Percentiles rank a stretch among this genome's conserved stretches.
phyloP scores from a whole-genome alignment of 2,329 filamentous ascomycete genomes.

The Triangularia setosa region DNA sequence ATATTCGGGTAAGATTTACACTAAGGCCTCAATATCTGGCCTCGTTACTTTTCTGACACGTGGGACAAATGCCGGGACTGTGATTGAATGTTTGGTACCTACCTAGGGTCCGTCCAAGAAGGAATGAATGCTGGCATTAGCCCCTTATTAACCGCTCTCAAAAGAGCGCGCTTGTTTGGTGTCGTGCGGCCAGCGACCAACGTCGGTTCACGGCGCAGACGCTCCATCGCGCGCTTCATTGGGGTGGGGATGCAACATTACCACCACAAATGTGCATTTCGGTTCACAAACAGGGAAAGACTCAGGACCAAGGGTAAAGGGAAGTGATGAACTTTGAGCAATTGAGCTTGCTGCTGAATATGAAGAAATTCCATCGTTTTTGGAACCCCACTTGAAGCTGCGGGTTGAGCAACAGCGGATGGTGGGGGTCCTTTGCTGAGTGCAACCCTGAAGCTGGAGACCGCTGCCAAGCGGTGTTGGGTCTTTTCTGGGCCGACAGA shows the following conservation, averaged over 20 bases:
- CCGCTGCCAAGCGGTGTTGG: neutral
- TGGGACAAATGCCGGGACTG: no score
- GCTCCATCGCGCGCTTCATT: neutral
- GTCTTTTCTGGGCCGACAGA: neutral
- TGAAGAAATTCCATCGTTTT: no score
- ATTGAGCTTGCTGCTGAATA: neutral
- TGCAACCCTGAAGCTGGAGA: neutral
- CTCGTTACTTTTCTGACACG: no score
- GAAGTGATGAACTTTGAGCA: neutral
- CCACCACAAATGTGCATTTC: neutral
- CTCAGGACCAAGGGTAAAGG: neutral
- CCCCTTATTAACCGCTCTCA: no score
- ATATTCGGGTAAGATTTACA: no score
- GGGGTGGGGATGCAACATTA: neutral
- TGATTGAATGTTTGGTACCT: no score
- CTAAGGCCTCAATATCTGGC: no score
- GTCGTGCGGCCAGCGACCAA: no score
- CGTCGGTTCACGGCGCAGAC: neutral
- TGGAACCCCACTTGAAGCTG: neutral
- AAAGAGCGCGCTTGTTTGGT: no score
- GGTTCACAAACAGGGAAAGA: neutral
- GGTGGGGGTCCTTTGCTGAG: neutral
- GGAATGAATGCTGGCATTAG: no score
- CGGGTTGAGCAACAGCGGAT: neutral
- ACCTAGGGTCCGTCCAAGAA: no score